Conservation (phyloP, 2,329 filamentous ascomycete genomes). For the Venturiaceae sp. region DNA sequence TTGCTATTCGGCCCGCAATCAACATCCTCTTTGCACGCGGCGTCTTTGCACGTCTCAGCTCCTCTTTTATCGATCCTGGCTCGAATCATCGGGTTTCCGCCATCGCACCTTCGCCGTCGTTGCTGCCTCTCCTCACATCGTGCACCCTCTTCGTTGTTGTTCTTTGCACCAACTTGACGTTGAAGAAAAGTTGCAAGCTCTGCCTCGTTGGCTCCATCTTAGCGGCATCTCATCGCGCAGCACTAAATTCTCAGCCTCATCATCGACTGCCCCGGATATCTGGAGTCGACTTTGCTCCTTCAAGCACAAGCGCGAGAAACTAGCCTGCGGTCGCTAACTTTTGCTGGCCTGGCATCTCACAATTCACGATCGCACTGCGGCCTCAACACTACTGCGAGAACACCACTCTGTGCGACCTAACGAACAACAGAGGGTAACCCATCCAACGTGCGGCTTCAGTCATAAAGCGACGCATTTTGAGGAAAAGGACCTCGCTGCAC, state of each 20-base stretch:
- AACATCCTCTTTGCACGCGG: background rate
- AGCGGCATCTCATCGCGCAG: background rate
- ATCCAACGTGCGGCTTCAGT: background rate
- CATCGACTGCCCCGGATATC: background rate
- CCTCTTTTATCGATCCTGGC: background rate
- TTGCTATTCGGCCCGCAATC: slow-evolving; percentile 1
- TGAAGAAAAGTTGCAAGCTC: slow-evolving; percentile 1
- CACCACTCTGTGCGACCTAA: background rate
- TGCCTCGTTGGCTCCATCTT: background rate
- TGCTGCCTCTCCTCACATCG: background rate
- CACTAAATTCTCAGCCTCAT: background rate
- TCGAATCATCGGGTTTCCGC: background rate
- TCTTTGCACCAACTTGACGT: background rate
- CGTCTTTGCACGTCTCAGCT: background rate
- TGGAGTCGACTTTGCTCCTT: background rate
- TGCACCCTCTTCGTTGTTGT: background rate
- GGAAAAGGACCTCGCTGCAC: too few species aligned
- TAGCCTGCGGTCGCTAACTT: background rate
- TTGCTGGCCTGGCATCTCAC: background rate
- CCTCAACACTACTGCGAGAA: background rate
- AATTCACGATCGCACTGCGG: background rate
- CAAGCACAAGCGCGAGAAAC: background rate
- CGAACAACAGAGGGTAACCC: background rate
- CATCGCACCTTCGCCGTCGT: background rate
- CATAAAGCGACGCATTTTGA: too few species aligned